Evolutionary conservation across 805 yeast species (phyloP).

Genomic region (Candida montana): DNA sequence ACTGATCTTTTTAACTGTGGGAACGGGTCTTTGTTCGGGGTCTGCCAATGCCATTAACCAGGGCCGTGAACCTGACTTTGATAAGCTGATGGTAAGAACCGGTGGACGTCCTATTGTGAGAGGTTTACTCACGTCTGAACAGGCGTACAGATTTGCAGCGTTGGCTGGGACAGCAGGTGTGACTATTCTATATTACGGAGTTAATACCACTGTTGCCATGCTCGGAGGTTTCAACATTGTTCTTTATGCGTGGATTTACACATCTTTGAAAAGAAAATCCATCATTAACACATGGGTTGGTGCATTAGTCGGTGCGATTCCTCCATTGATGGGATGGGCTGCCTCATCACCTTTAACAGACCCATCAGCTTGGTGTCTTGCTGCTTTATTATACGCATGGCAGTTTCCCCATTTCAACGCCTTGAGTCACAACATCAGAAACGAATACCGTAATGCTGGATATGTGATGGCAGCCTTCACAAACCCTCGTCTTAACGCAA

Average conservation of each 20-base stretch:
- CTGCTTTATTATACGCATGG: constrained; percentile 90
- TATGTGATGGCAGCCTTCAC: constrained; percentile 97
- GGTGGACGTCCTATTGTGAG: constrained; percentile 85
- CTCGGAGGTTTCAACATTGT: constrained; percentile 79
- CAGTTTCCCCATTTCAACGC: constrained; percentile 98
- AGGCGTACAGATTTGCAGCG: constrained; percentile 80
- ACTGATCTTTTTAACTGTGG: constrained; percentile 67
- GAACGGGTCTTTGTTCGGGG: constrained; percentile 85
- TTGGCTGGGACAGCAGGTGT: constrained; percentile 69
- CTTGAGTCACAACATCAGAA: constrained; percentile 78
- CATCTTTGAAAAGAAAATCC: constrained; percentile 79
- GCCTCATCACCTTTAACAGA: constrained; percentile 72
- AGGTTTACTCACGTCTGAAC: constrained; percentile 66
- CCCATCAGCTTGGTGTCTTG: constrained; percentile 95
- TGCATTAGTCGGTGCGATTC: constrained; percentile 97
- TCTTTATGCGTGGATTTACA: constrained; percentile 85
- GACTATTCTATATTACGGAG: constrained; percentile 65
- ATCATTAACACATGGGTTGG: constrained; percentile 98
- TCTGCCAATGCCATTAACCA: constrained; percentile 96
- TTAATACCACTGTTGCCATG: constrained; percentile 76
- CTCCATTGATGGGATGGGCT: constrained; percentile 99
- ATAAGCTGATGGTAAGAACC: constrained; percentile 82
- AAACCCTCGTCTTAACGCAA: constrained; percentile 85
- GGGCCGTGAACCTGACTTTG: constrained; percentile 94
- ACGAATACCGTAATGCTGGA: constrained; percentile 88